A percentile compares a stretch with the other conserved stretches of the same genome.
Conservation (phyloP, 2,329 filamentous ascomycete species). For the Cordyceps javanica region DNA sequence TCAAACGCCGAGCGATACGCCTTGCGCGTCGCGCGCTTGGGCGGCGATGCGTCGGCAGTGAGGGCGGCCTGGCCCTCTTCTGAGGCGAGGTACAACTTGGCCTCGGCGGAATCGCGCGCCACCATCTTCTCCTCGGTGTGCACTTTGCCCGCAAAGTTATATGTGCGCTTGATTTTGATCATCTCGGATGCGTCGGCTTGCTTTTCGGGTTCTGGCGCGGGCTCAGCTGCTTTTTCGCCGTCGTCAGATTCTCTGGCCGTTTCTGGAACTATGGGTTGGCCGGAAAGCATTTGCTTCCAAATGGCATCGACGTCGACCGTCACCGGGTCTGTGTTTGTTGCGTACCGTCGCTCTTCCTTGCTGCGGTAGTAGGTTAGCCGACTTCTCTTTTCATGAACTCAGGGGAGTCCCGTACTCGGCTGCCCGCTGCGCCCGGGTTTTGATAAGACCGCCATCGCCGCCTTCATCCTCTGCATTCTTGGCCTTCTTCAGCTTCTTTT, state of each 20-base stretch:
- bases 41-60: constrained; percentile 22
- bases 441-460: constrained; percentile 59
- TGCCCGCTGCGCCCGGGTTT: constrained; percentile 65
- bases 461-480: constrained; percentile 46
- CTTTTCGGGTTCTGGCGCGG: constrained; percentile 1
- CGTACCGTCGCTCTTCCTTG: constrained; percentile 50
- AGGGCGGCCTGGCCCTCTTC: constrained; percentile 27
- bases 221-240: background rate
- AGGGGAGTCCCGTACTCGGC: constrained; percentile 42
- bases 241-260: background rate
- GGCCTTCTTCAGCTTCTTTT: constrained; percentile 41
- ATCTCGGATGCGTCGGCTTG: constrained; percentile 28
- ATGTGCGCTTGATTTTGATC: constrained; percentile 63
- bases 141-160: constrained; percentile 68
- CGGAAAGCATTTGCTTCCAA: constrained; percentile 60
- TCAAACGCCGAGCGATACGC: constrained; percentile 60
- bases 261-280: constrained; percentile 17
- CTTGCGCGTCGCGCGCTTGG: constrained; percentile 43
- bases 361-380: constrained; percentile 27
- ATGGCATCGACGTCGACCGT: constrained; percentile 67
- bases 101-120: constrained; percentile 58
- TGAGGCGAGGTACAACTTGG: constrained; percentile 55
- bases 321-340: constrained; percentile 49
- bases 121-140: constrained; percentile 68
- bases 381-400: background rate